Conservation (phyloP, 2,329 filamentous ascomycete species). For the Colletotrichum horii region DNA sequence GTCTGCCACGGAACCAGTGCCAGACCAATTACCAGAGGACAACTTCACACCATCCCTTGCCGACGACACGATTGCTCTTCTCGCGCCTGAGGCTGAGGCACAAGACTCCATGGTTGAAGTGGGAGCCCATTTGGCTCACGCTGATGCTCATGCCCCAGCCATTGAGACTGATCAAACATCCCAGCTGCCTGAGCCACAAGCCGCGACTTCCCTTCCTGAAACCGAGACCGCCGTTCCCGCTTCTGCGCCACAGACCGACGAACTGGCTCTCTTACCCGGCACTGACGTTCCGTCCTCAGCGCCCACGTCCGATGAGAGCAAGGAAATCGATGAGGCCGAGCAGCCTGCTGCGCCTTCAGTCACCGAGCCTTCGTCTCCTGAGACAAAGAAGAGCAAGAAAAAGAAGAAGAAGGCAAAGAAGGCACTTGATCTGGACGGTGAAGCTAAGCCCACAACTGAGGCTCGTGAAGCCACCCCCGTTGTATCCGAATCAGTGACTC, state of each 20-base stretch:
- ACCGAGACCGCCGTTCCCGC: not conserved
- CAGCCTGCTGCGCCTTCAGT: not conserved
- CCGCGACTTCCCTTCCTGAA: not conserved
- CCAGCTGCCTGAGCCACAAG: not conserved
- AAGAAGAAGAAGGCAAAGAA: conserved; percentile 39
- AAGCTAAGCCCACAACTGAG: not conserved
- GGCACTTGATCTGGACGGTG: not conserved
- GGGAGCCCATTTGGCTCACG: not conserved
- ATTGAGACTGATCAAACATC: not conserved
- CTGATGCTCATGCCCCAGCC: not conserved
- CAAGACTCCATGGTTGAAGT: not conserved
- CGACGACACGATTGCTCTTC: conserved; percentile 10
- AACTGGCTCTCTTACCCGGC: not conserved
- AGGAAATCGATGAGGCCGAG: not conserved
- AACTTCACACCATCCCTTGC: not conserved
- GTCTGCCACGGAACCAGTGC: not conserved
- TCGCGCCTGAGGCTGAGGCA: conserved; percentile 1
- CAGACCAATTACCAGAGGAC: not conserved
- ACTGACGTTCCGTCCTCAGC: not conserved
- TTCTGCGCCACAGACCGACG: not conserved
- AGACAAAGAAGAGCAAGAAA: conserved; percentile 34
- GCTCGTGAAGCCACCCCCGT: not conserved
- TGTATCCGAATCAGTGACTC: not conserved
- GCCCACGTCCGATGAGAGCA: not conserved
- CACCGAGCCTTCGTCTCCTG: not conserved